These are phyloP conservation scores for Babesia bigemina DNA, from an alignment of 169 alveolate genomes.

Conservation along the genomic window DNA sequence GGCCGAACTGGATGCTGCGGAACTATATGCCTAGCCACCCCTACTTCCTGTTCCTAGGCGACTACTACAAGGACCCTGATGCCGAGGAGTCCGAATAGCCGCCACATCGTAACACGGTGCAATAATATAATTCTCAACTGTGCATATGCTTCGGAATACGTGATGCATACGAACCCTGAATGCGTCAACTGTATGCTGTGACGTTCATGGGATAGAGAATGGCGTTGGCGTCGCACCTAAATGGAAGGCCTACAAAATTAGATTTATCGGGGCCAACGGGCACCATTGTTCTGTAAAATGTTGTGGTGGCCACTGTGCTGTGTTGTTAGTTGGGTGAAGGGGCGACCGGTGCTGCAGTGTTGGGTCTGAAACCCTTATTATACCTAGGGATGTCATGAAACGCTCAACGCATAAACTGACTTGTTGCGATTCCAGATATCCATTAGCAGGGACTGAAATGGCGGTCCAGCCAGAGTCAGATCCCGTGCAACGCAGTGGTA, in stretches of 20 bases:
- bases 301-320: no score
- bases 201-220: no score
- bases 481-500: slow-evolving; percentile 69
- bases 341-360: not conserved
- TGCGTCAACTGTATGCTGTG: not conserved
- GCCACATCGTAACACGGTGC: slow-evolving; percentile 1
- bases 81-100: not conserved
- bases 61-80: slow-evolving; percentile 81
- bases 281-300: no score
- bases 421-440: slow-evolving; percentile 47
- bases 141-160: not conserved
- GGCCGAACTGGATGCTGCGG: slow-evolving; percentile 84
- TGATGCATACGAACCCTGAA: not conserved
- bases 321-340: no score
- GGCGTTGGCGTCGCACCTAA: no score
- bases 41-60: slow-evolving; percentile 73
- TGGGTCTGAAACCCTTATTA: slow-evolving; percentile 39
- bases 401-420: not conserved
- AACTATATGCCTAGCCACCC: slow-evolving; percentile 86
- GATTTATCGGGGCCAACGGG: no score
- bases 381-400: slow-evolving; percentile 8
- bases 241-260: no score
- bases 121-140: not conserved
- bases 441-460: slow-evolving; percentile 14
- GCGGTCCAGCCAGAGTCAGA: slow-evolving; percentile 56